Evolutionary conservation across 306 rosid species (phyloP), one percentile per base, ranked within the genome.

Genomic region (Lathyrus oleraceus): DNA sequence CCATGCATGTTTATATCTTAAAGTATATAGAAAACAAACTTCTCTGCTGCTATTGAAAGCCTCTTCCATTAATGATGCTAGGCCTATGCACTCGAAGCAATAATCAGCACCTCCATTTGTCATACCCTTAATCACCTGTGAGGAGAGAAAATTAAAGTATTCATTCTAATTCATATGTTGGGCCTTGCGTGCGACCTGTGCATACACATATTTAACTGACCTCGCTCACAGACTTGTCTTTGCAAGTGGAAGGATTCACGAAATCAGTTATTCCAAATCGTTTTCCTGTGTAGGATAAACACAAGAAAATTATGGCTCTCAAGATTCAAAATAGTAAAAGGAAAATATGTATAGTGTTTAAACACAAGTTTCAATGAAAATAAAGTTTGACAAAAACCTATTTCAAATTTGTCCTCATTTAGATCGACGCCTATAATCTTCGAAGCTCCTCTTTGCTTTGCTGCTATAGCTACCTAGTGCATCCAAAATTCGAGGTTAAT

Each of bases 1-100:
- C n/a, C 14, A 43, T 15, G 76, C 8, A 45, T 61, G 42, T 36
- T 61, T 61, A 12, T 16, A 25, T 1, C 36, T 47, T 51, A 42
- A 45, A 65, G 7, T 3, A 12, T 13, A 2, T 25, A 62, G 58
- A 6, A 57, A 63, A 12, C 61, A 63, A 54, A 87, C 92, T 70
- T 81, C 71, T 73, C 85, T 69, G 69, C 76, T 78, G 58, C 87
- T 76, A 51, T 56, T 70, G 32, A 80, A 73, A 59, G 92, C 89
- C 7, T 87, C 92, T 4, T 43, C 35, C 92, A 87, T 89, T 61
- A 81, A 27, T 36, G 91, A 86, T 36, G 87, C 87, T 82, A 89
- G 77, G 19, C 92, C 96, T 13, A 85, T 70, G 76, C 96, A 89
- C 76, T 86, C 96, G 35, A 89, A 81, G 87, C 96, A 81, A 52